Evolutionary conservation across 139 green algal species (phyloP).

Genomic region (Ostreobium quekettii): DNA sequence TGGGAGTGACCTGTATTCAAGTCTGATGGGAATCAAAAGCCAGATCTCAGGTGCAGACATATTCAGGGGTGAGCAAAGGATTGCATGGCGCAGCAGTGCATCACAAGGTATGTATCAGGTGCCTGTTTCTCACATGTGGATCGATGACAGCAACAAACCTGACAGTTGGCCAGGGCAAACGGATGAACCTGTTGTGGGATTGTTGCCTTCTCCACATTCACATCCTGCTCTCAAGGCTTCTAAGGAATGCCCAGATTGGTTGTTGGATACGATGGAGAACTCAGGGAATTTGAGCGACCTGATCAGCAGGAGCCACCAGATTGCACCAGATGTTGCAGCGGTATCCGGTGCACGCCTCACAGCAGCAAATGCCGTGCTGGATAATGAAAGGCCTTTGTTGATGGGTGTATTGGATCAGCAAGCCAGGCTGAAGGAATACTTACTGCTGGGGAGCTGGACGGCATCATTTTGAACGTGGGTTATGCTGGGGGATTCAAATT

Average conservation of each 20-base stretch:
- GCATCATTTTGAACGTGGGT: neutral
- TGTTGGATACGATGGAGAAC: neutral
- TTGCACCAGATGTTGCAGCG: neutral
- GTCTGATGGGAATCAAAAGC: neutral
- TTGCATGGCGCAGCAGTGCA: neutral
- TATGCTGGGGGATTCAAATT: neutral
- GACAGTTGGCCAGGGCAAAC: neutral
- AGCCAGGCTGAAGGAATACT: neutral
- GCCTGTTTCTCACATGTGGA: neutral
- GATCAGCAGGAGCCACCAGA: neutral
- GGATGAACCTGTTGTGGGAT: neutral
- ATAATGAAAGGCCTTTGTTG: slow-evolving; percentile 1
- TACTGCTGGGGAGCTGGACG: neutral
- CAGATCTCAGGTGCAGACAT: neutral
- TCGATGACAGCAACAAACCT: neutral
- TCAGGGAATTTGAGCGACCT: neutral
- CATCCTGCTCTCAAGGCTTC: neutral
- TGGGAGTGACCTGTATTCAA: neutral
- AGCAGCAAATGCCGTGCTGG: too few species aligned
- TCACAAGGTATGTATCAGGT: neutral
- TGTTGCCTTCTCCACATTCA: neutral
- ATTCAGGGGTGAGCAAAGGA: neutral
- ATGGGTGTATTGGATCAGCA: neutral
- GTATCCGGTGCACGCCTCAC: neutral
- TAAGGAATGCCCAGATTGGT: neutral